These are phyloP conservation scores for Paraconiothyrium brasiliense DNA, from an alignment of 2,329 filamentous ascomycete species.

Conservation along the genomic window DNA sequence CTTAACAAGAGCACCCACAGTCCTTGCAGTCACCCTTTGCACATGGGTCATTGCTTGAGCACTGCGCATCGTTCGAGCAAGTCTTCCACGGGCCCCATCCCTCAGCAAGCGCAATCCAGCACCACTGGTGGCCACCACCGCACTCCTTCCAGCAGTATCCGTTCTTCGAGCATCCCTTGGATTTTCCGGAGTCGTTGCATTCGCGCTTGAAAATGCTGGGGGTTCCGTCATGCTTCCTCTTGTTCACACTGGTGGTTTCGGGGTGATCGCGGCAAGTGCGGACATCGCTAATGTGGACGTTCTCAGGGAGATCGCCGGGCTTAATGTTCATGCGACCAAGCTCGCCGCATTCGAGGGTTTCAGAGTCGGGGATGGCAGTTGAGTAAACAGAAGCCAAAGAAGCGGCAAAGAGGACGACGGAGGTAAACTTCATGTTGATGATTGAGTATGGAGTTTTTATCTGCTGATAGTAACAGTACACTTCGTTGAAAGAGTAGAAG, in stretches of 20 bases:
- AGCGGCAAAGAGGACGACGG: neutral
- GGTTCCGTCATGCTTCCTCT: neutral
- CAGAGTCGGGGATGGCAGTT: neutral
- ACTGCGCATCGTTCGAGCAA: neutral
- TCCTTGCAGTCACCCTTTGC: neutral
- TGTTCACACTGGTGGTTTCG: neutral
- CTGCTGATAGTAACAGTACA: no score
- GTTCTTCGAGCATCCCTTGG: neutral
- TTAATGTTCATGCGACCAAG: neutral
- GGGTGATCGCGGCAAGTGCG: neutral
- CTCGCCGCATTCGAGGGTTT: neutral
- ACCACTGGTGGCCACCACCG: neutral
- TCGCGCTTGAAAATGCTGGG: neutral
- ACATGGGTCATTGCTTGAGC: neutral
- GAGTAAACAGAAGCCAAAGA: neutral
- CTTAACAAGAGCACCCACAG: neutral
- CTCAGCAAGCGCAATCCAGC: neutral
- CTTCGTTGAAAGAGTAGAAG: neutral
- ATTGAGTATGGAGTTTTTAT: neutral
- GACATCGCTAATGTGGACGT: neutral
- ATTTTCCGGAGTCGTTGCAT: neutral
- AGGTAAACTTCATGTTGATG: neutral
- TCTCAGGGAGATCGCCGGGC: neutral
- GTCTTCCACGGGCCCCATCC: conserved; percentile 1
- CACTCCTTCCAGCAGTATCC: conserved; percentile 3